Base-by-base conservation (phyloP, 2,329 filamentous ascomycete species). In the Teratosphaeriaceae sp. region DNA sequence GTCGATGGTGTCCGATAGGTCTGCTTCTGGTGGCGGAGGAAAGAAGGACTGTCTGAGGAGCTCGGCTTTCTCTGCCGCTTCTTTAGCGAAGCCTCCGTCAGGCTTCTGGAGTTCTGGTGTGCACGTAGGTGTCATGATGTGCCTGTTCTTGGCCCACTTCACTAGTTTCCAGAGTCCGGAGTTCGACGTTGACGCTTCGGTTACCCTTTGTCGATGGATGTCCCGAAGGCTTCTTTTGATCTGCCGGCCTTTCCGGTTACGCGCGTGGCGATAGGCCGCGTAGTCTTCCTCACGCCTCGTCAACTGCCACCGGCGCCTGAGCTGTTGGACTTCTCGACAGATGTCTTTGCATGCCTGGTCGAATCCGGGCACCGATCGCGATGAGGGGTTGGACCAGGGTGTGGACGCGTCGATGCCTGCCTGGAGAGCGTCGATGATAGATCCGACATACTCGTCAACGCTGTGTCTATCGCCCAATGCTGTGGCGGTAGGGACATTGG, bases 41-140 rank as follows among this genome's bases (percentile, higher is more conserved):
- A 27, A 27, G 42, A 52, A 46, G 21, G 29, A 22, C 11, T 38
- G 19, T 33, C 9, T 21, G 5, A 50, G 38, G 16, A 40, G 24
- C 3, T 31, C 35, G 13, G 43, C 48, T 38, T 50, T 48, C 23
- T n/a, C n/a, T n/a, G n/a, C n/a, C n/a, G n/a, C n/a, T n/a, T n/a
- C n/a, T n/a, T n/a, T n/a, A n/a, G n/a, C n/a, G n/a, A n/a, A n/a
- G 21, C 21, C 22, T 49, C 27, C 22, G 27, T 40, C 13, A 16
- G 31, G 24, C 12, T 15, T 20, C n/a, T 21, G 16, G 37, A 23
- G n/a, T 12, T 22, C 9, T 39, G 19, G 21, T 18, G 13, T 37
- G 20, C n/a, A n/a, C n/a, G n/a, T n/a, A n/a, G n/a, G n/a, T n/a
- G n/a, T n/a, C n/a, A n/a, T n/a, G n/a, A n/a, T n/a, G n/a, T n/a